Percentiles rank a stretch among this genome's conserved stretches.
These are phyloP conservation scores for Leccinum boreale DNA, from an alignment of 768 basidiomycete species.

Conservation along the genomic window DNA sequence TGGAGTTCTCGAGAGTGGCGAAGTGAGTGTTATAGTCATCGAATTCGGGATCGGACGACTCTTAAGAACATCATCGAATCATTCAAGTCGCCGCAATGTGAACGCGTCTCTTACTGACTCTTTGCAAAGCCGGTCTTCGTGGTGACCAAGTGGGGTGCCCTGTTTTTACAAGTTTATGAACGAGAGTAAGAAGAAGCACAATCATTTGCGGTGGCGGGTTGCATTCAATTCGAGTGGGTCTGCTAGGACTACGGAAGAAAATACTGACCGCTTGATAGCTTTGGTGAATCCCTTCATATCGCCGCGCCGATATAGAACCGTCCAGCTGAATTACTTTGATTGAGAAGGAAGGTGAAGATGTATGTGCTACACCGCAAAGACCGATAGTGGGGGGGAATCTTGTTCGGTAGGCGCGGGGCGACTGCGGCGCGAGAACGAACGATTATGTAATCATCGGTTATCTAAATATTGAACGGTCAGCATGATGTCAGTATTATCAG, in stretches of 20 bases:
- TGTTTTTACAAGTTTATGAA: constrained; percentile 28
- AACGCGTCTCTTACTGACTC: constrained; percentile 53
- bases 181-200: background rate
- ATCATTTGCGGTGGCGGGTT: constrained; percentile 5
- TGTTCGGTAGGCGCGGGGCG: background rate
- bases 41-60: constrained; percentile 85
- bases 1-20: constrained; percentile 66
- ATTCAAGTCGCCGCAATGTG: background rate
- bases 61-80: constrained; percentile 33
- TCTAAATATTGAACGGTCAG: too few relatives aligned
- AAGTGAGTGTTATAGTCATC: constrained; percentile 85
- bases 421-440: background rate
- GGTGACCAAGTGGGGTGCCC: constrained; percentile 89
- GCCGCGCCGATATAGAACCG: constrained; percentile 1
- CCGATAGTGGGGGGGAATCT: background rate
- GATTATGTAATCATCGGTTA: constrained; percentile 20
- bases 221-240: background rate
- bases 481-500: too few relatives aligned
- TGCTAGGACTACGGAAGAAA: background rate
- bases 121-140: constrained; percentile 88
- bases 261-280: constrained; percentile 64
- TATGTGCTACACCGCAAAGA: background rate
- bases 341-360: background rate
- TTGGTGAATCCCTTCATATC: constrained; percentile 85
- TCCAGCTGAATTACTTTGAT: background rate